Conservation (phyloP, 306 rosid genomes). For the Rubus idaeus region DNA sequence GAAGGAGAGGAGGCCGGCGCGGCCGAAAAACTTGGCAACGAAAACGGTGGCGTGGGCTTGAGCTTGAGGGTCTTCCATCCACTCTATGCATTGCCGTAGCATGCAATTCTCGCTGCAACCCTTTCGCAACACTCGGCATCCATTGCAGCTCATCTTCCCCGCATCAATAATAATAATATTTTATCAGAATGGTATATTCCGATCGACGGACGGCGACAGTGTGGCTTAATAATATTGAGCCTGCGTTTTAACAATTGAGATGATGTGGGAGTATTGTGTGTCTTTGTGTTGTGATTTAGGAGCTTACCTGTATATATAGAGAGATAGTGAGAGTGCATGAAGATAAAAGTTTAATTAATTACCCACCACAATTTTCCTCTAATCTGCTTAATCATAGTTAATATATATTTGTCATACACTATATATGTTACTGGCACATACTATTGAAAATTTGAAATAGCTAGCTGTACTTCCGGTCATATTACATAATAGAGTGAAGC, state of each 20-base stretch:
- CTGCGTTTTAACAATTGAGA: neutral
- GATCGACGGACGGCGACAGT: neutral
- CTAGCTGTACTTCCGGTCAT: neutral
- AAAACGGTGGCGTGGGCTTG: conserved; percentile 68
- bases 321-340: neutral
- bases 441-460: neutral
- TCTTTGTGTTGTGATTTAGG: neutral
- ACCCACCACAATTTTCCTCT: neutral
- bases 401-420: neutral
- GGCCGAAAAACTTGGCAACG: conserved; percentile 79
- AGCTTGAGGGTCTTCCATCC: conserved; percentile 55
- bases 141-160: conserved; percentile 64
- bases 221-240: neutral
- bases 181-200: neutral
- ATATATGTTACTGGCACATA: neutral
- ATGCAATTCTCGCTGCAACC: conserved; percentile 71
- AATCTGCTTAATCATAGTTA: neutral
- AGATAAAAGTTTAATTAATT: neutral
- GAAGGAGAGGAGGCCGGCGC: conserved; percentile 73
- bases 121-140: conserved; percentile 71
- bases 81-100: conserved; percentile 48
- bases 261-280: neutral
- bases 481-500: neutral
- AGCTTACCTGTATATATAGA: neutral
- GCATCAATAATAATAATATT: neutral